A percentile compares a stretch with the other conserved stretches of the same genome.
phyloP scores from a whole-genome alignment of 768 basidiomycete genomes.

The Lentinula edodes region DNA sequence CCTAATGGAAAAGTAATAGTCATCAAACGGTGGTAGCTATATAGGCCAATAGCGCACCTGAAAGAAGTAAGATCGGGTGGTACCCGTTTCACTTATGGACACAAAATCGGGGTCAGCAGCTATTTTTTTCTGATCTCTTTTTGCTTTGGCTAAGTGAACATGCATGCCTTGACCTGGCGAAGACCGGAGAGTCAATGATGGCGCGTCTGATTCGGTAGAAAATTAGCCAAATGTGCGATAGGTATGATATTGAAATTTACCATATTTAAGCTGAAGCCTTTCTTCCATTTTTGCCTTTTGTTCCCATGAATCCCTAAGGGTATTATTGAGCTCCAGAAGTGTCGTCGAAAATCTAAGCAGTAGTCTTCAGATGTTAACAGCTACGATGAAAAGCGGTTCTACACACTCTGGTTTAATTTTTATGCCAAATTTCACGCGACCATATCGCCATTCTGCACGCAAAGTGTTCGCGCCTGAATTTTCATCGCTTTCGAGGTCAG shows the following conservation, averaged over 20 bases:
- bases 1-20: conserved; percentile 29
- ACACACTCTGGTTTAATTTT: conserved; percentile 51
- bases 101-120: conserved; percentile 47
- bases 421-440: conserved; percentile 49
- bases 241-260: conserved; percentile 29
- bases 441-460: conserved; percentile 20
- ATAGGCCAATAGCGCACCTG: conserved; percentile 31
- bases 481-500: conserved; percentile 16
- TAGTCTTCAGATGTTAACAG: neutral
- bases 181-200: conserved; percentile 69
- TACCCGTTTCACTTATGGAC: conserved; percentile 52
- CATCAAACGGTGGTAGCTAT: neutral
- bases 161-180: conserved; percentile 68
- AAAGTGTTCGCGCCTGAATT: neutral
- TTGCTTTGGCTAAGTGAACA: conserved; percentile 62
- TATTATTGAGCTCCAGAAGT: conserved; percentile 1
- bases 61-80: conserved; percentile 67
- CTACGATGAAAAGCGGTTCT: neutral
- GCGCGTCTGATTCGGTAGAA: conserved; percentile 40
- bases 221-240: neutral
- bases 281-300: conserved; percentile 48
- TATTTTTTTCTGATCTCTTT: conserved; percentile 52
- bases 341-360: neutral
- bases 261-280: conserved; percentile 45
- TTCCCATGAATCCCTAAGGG: neutral